A percentile compares a stretch with the other conserved stretches of the same genome.
Conservation (phyloP, 2,329 filamentous ascomycete genomes). For the Ceratocystis variospora region DNA sequence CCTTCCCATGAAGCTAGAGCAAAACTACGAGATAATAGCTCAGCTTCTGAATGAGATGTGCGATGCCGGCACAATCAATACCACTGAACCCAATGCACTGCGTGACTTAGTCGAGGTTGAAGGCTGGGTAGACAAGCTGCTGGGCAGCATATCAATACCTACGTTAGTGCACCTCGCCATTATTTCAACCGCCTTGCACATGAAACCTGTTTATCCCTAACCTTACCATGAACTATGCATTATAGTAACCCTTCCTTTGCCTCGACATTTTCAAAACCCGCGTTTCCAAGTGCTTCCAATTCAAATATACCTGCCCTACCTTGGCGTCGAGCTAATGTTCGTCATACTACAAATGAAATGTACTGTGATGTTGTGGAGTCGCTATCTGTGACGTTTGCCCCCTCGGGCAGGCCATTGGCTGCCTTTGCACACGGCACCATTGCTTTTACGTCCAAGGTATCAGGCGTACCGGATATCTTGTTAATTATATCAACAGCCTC, state of each 20-base stretch:
- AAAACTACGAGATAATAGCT: conserved; percentile 82
- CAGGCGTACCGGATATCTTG: conserved; percentile 81
- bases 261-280: conserved; percentile 29
- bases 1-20: conserved; percentile 72
- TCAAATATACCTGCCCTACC: conserved; percentile 49
- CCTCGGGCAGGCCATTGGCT: conserved; percentile 73
- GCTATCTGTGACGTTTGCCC: conserved; percentile 73
- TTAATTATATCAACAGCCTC: conserved; percentile 68
- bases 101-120: conserved; percentile 86
- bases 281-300: conserved; percentile 30
- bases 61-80: conserved; percentile 76
- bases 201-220: conserved; percentile 17
- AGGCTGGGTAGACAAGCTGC: conserved; percentile 72
- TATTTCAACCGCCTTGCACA: not conserved
- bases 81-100: conserved; percentile 85
- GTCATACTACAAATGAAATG: conserved; percentile 92
- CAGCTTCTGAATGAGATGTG: conserved; percentile 94
- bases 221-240: not conserved
- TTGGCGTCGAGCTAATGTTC: conserved; percentile 82
- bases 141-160: conserved; percentile 76
- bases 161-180: conserved; percentile 35
- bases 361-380: conserved; percentile 94
- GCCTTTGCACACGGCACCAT: conserved; percentile 86
- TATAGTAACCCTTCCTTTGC: conserved; percentile 31
- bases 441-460: conserved; percentile 88